Conservation (phyloP, 495 filamentous ascomycete genomes). For the Xylaria castorea region DNA sequence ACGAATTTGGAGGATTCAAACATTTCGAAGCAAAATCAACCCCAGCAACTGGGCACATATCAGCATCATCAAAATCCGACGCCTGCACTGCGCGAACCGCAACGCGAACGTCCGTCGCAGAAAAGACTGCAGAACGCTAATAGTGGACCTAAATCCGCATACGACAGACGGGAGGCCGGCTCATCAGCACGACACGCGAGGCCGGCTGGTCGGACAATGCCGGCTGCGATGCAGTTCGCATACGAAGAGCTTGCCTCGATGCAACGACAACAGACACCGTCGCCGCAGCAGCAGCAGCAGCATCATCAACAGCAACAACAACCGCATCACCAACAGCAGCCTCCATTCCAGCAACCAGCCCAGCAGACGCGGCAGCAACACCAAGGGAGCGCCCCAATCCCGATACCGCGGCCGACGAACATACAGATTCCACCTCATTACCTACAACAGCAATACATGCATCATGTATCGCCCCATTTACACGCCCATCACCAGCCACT, state of each 20-base stretch:
- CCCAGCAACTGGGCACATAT: conserved; percentile 1
- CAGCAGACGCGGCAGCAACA: conserved; percentile 17
- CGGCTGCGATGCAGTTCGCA: conserved; percentile 24
- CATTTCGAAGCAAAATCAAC: conserved; percentile 3
- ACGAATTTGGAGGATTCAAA: conserved; percentile 4
- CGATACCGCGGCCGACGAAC: conserved; percentile 8
- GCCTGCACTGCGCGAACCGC: conserved; percentile 16
- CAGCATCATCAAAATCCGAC: conserved; percentile 9
- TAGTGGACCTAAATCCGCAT: conserved; percentile 21
- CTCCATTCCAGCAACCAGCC: background rate
- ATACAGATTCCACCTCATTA: conserved; percentile 7
- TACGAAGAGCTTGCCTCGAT: conserved; percentile 28
- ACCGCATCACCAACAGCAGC: conserved; percentile 13
- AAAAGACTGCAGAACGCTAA: conserved; percentile 21
- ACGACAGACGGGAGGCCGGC: conserved; percentile 22
- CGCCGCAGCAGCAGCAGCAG: background rate
- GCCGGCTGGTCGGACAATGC: background rate
- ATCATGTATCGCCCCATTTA: conserved; percentile 16
- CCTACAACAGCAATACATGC: conserved; percentile 22
- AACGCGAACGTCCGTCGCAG: conserved; percentile 22
- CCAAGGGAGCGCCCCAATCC: conserved; percentile 17
- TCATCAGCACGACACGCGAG: conserved; percentile 17
- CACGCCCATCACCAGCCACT: conserved; percentile 23
- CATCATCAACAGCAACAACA: conserved; percentile 13
- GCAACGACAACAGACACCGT: conserved; percentile 16